Evolutionary conservation across 768 basidiomycete genomes (phyloP).

Genomic region (Sporobolomyces roseus): DNA sequence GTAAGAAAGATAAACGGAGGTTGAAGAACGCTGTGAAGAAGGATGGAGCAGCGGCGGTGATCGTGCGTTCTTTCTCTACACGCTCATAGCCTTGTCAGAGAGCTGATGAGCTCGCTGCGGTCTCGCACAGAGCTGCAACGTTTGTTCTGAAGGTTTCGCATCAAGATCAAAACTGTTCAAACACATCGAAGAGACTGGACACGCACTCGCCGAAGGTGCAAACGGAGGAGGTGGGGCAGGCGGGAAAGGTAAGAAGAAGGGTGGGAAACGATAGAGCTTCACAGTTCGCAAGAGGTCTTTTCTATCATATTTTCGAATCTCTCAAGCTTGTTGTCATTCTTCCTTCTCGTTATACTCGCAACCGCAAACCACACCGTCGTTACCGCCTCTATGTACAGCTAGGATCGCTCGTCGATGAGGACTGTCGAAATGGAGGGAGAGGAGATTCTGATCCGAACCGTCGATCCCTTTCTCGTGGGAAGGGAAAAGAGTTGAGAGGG

Average conservation of each 20-base stretch:
- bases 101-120: conserved; percentile 17
- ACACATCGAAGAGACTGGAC: conserved; percentile 46
- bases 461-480: no score
- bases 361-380: no score
- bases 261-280: background rate
- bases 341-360: no score
- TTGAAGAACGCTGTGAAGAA: conserved; percentile 59
- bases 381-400: no score
- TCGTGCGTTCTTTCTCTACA: background rate
- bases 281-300: no score
- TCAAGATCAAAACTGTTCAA: conserved; percentile 46
- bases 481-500: no score
- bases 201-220: conserved; percentile 38
- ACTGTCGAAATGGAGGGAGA: no score
- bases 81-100: background rate
- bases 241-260: background rate
- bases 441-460: no score
- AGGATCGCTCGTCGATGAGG: no score
- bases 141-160: conserved; percentile 41
- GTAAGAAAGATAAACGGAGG: conserved; percentile 78
- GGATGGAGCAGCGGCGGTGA: background rate
- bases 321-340: no score
- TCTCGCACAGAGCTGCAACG: conserved; percentile 46
- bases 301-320: no score
- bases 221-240: background rate